Base-by-base conservation (phyloP, 2,329 filamentous ascomycete genomes). In the Hypoxylon sp. region DNA sequence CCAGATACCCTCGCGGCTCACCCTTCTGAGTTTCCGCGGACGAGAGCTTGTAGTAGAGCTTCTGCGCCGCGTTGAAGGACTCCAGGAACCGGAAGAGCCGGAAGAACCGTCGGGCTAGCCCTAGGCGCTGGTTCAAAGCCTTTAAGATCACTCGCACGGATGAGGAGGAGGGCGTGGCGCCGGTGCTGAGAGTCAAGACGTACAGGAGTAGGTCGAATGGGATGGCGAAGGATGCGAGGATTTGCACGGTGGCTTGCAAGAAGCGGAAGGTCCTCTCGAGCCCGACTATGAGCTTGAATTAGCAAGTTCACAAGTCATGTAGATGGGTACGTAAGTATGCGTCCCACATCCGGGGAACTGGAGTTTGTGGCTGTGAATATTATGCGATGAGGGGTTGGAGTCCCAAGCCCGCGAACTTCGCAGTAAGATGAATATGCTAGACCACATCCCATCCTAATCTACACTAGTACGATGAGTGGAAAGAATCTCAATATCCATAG, bases 51-150 rank as follows among this genome's bases (percentile, higher is more conserved):
- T 52, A 46, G 72, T 82, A 87, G 31, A 82, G 74, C 2, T 76
- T 74, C 75, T 83, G 85, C 1, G 88, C 87, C 1, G 80, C 76
- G 24, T 81, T 76, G 72, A 92, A 90, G 53, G 83, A 84, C 50
- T 89, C 87, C 57, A 92, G 79, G 76, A 91, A 93, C 73, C 89
- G 89, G 76, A 92, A 91, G 63, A 92, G 81, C 11, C 92, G 88
- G 75, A 93, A 85, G 78, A 87, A 89, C 21, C 91, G 87, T 39
- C 92, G 84, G 17, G 80, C 79, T 47, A 87, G 74, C 68, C 82
- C 84, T 59, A 88, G 74, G 42, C 81, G 81, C 48, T 74, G 68
- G 65, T 81, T 80, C 17, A 88, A 72, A 11, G 62, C 70, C 1
- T 73, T 50, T 4, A 79, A 78, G 32, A 79, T 76, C 7, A 76